A percentile compares a stretch with the other conserved stretches of the same genome.
phyloP scores from a whole-genome alignment of 305 asterid genomes.

The Fraxinus latifolia region DNA sequence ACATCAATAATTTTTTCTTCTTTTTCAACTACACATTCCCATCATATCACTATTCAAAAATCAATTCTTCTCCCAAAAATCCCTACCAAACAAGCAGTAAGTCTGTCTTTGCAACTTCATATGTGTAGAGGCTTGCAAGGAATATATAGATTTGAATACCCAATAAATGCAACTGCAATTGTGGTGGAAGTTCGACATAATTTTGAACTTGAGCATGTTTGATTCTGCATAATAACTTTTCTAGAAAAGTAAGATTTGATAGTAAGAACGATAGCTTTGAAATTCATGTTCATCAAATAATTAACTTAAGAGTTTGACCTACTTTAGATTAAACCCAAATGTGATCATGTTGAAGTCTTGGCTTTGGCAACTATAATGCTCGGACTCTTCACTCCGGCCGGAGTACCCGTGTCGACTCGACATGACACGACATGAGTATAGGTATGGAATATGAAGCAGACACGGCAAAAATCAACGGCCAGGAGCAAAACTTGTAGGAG shows the following conservation, averaged over 20 bases:
- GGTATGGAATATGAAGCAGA: no score
- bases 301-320: not conserved
- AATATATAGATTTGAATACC: not conserved
- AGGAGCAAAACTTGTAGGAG: not conserved
- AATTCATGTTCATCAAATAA: not conserved
- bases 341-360: not conserved
- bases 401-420: not conserved
- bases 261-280: not conserved
- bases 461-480: not conserved
- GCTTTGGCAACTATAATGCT: not conserved
- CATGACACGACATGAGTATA: not conserved
- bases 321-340: not conserved
- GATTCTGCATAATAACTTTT: not conserved
- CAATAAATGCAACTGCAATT: not conserved
- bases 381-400: not conserved
- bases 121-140: not conserved
- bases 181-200: slow-evolving; percentile 3
- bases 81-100: not conserved
- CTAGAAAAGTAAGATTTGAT: not conserved
- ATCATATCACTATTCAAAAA: no score
- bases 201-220: not conserved
- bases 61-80: no score
- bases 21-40: no score
- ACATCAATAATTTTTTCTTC: no score
- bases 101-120: not conserved